Percentiles rank a stretch among this genome's conserved stretches.
phyloP scores from a whole-genome alignment of 768 basidiomycete species.

The Panellus pusillus region DNA sequence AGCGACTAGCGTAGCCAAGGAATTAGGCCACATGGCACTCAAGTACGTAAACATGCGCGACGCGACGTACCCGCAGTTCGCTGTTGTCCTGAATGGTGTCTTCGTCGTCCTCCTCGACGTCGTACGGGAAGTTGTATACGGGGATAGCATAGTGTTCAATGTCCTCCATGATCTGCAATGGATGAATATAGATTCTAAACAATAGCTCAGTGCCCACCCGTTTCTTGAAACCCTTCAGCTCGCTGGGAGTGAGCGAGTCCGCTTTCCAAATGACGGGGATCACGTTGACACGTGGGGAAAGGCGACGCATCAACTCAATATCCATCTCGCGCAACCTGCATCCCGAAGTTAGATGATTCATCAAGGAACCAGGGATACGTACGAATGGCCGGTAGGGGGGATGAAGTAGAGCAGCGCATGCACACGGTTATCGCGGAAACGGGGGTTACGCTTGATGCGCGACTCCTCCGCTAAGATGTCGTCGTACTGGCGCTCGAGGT shows the following conservation, averaged over 20 bases:
- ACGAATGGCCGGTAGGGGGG: constrained; percentile 97
- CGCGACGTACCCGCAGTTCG: constrained; percentile 74
- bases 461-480: constrained; percentile 98
- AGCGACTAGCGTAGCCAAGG: constrained; percentile 62
- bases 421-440: constrained; percentile 97
- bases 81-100: constrained; percentile 98
- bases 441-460: constrained; percentile 98
- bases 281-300: constrained; percentile 97
- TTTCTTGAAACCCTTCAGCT: constrained; percentile 95
- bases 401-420: constrained; percentile 98
- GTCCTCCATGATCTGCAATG: constrained; percentile 94
- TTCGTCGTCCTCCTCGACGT: constrained; percentile 98
- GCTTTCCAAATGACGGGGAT: constrained; percentile 98
- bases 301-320: constrained; percentile 97
- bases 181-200: constrained; percentile 2
- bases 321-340: constrained; percentile 94
- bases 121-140: constrained; percentile 99
- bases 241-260: constrained; percentile 90
- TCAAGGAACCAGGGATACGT: constrained; percentile 34
- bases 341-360: constrained; percentile 6
- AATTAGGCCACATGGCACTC: background rate
- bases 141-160: constrained; percentile 98
- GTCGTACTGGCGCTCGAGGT: constrained; percentile 98
- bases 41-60: background rate
- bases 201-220: constrained; percentile 48